These are phyloP conservation scores for Pyronema omphalodes DNA, from an alignment of 495 filamentous ascomycete species.

Conservation along the genomic window DNA sequence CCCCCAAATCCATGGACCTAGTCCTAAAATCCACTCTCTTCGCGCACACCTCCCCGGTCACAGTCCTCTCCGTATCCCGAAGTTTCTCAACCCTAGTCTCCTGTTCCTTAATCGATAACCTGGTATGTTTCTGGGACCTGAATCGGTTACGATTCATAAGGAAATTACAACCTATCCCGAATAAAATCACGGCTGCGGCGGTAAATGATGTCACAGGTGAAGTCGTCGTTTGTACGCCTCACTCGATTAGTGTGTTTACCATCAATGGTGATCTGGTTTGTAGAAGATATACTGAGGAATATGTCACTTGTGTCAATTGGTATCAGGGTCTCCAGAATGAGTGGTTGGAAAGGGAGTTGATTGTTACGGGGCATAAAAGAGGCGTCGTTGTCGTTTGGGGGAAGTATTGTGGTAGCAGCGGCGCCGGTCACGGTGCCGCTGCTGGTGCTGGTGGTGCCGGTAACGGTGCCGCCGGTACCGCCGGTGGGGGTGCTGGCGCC, in stretches of 20 bases:
- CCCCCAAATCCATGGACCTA: slow-evolving; percentile 50
- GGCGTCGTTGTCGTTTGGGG: slow-evolving; percentile 67
- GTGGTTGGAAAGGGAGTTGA: slow-evolving; percentile 70
- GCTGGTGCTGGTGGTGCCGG: no score
- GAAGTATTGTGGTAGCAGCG: slow-evolving; percentile 18
- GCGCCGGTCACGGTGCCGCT: no score
- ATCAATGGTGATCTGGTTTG: slow-evolving; percentile 71
- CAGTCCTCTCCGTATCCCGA: slow-evolving; percentile 60
- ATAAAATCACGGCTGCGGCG: slow-evolving; percentile 45
- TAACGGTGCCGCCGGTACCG: no score
- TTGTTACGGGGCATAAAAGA: slow-evolving; percentile 72
- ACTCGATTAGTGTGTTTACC: slow-evolving; percentile 58
- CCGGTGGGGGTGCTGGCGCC: no score
- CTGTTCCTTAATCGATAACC: slow-evolving; percentile 51
- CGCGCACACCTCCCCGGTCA: slow-evolving; percentile 69
- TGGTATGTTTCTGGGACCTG: slow-evolving; percentile 80
- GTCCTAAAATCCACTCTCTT: slow-evolving; percentile 66
- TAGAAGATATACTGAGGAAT: slow-evolving; percentile 58
- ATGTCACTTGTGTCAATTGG: slow-evolving; percentile 63
- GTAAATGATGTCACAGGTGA: slow-evolving; percentile 83
- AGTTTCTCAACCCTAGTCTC: slow-evolving; percentile 76
- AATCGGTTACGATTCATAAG: slow-evolving; percentile 76
- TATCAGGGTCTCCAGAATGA: slow-evolving; percentile 86
- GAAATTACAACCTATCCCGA: slow-evolving; percentile 38
- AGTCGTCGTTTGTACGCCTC: slow-evolving; percentile 64